These are phyloP conservation scores for Nigrospora oryzae DNA, from an alignment of 2,329 filamentous ascomycete species.

Conservation along the genomic window DNA sequence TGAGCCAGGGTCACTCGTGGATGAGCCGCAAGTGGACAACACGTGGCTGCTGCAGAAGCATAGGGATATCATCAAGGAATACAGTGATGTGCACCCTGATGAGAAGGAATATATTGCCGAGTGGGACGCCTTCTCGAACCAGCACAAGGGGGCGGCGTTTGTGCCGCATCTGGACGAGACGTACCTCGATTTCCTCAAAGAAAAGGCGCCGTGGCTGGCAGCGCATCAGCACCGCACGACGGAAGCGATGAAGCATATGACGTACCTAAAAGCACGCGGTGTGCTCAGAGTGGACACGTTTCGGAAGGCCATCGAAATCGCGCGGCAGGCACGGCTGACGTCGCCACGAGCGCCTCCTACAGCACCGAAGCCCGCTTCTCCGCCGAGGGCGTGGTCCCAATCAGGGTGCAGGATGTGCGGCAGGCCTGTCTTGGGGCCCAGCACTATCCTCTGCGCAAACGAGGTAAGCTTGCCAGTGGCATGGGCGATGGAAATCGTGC, in stretches of 20 bases:
- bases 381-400: conserved; percentile 2
- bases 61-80: conserved; percentile 47
- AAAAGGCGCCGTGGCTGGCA: conserved; percentile 44
- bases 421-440: not conserved
- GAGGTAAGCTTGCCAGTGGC: not conserved
- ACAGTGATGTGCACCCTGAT: conserved; percentile 41
- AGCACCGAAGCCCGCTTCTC: conserved; percentile 10
- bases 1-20: conserved; percentile 36
- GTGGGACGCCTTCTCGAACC: conserved; percentile 48
- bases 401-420: conserved; percentile 2
- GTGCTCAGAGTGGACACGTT: conserved; percentile 36
- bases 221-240: conserved; percentile 35
- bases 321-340: conserved; percentile 32
- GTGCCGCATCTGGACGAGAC: conserved; percentile 41
- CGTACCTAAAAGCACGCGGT: conserved; percentile 39
- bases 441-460: not conserved
- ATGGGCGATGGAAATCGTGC: not conserved
- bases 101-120: conserved; percentile 52
- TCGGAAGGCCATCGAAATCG: conserved; percentile 28
- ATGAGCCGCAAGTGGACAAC: conserved; percentile 34
- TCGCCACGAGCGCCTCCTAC: conserved; percentile 12
- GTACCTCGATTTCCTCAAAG: conserved; percentile 42
- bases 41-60: conserved; percentile 52
- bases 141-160: conserved; percentile 37
- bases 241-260: conserved; percentile 47